A percentile compares a stretch with the other conserved stretches of the same genome.
Evolutionary conservation across 352 stramenopile species (phyloP).

Genomic region (Phytophthora sansomeana): DNA sequence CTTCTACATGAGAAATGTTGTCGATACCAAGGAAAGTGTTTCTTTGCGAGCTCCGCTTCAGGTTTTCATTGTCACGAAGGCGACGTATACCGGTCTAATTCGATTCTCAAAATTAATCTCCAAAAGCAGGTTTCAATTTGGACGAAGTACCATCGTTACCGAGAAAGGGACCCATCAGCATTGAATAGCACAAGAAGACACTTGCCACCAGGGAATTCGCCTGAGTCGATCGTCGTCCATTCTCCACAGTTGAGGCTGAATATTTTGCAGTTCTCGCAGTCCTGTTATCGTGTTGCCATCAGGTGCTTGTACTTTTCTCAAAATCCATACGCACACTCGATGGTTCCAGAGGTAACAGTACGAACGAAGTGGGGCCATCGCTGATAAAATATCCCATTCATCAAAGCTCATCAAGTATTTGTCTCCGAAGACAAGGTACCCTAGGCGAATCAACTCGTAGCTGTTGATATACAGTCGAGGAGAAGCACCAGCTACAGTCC

Average conservation of each 20-base stretch:
- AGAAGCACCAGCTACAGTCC: background rate
- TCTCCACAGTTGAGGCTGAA: conserved; percentile 23
- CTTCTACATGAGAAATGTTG: too few relatives aligned
- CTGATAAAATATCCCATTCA: conserved; percentile 32
- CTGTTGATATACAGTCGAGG: conserved; percentile 6
- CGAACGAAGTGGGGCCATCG: conserved; percentile 14
- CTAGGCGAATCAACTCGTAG: conserved; percentile 39
- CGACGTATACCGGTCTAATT: too few relatives aligned
- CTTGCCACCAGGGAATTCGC: conserved; percentile 21
- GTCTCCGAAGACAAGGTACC: conserved; percentile 37
- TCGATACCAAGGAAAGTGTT: too few relatives aligned
- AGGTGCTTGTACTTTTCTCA: background rate
- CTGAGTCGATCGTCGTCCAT: conserved; percentile 18
- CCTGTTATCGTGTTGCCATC: background rate
- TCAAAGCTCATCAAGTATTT: conserved; percentile 28
- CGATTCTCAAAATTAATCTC: too few relatives aligned
- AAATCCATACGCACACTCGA: conserved; percentile 22
- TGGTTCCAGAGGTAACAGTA: conserved; percentile 37
- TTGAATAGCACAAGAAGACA: conserved; percentile 7
- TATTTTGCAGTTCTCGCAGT: background rate
- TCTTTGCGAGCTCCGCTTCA: too few relatives aligned
- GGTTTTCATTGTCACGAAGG: too few relatives aligned
- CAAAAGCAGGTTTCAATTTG: too few relatives aligned
- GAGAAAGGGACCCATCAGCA: background rate
- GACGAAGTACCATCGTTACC: too few relatives aligned